Evolutionary conservation across 2,329 filamentous ascomycete species (phyloP).

Genomic region (Botrytis deweyae): DNA sequence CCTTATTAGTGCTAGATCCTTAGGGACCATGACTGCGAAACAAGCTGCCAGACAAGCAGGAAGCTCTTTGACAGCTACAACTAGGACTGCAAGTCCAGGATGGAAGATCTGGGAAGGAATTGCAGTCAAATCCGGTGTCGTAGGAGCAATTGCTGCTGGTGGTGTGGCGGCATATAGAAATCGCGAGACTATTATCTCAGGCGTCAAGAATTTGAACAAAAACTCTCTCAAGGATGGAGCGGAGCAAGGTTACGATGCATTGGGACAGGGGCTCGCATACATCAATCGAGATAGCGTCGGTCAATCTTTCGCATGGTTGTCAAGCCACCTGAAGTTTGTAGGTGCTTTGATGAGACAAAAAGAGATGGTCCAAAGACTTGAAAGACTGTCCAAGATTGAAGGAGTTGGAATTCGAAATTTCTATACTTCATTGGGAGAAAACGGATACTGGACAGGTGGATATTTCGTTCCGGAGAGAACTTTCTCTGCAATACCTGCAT

Average conservation of each 20-base stretch:
- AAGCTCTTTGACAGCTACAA: constrained; percentile 23
- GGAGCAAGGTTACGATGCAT: constrained; percentile 38
- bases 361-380: constrained; percentile 67
- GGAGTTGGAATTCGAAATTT: constrained; percentile 71
- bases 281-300: constrained; percentile 60
- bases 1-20: constrained; percentile 41
- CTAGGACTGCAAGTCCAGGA: constrained; percentile 31
- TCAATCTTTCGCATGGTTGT: constrained; percentile 73
- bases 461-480: constrained; percentile 68
- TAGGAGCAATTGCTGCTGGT: constrained; percentile 76
- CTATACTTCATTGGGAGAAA: constrained; percentile 73
- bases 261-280: constrained; percentile 53
- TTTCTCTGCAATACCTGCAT: constrained; percentile 69
- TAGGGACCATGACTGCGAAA: constrained; percentile 33
- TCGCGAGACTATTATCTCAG: constrained; percentile 62
- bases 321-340: constrained; percentile 82
- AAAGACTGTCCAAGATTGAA: constrained; percentile 58
- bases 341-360: constrained; percentile 73
- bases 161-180: constrained; percentile 80
- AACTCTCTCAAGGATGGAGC: constrained; percentile 43
- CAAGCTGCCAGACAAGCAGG: constrained; percentile 30
- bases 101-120: constrained; percentile 61
- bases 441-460: constrained; percentile 61
- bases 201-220: constrained; percentile 44
- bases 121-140: constrained; percentile 77